Evolutionary conservation across 306 rosid species (phyloP).

Genomic region (Citrullus mucosospermus): DNA sequence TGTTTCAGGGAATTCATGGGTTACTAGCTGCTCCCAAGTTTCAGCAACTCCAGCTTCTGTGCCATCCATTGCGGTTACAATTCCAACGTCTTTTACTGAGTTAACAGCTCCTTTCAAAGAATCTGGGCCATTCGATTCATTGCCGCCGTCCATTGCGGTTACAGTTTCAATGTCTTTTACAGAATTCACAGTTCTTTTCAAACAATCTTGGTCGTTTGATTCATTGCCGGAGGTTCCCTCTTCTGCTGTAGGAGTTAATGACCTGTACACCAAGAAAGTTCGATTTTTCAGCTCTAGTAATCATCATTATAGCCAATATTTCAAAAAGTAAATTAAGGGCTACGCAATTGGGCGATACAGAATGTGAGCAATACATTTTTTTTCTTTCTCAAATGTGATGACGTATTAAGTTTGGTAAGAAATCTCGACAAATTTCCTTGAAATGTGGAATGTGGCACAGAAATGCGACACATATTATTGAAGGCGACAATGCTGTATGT

Average conservation of each 20-base stretch:
- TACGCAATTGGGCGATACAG: neutral
- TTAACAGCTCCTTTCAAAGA: neutral
- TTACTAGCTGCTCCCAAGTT: constrained; percentile 72
- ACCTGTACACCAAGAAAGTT: constrained; percentile 20
- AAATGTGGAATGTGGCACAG: neutral
- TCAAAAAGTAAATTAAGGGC: neutral
- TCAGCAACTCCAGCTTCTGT: constrained; percentile 34
- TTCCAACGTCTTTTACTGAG: neutral
- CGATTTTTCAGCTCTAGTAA: neutral
- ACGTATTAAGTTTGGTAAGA: neutral
- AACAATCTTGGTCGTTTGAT: constrained; percentile 22
- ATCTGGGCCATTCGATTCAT: constrained; percentile 22
- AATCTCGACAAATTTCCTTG: neutral
- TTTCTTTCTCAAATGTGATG: neutral
- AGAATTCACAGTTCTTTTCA: neutral
- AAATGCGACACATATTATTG: neutral
- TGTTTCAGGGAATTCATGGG: constrained; percentile 34
- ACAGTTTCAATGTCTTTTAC: neutral
- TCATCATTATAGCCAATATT: neutral
- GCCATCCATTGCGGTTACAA: constrained; percentile 18
- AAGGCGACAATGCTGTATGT: neutral
- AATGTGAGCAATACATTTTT: neutral
- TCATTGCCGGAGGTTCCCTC: constrained; percentile 22
- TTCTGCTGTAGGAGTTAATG: constrained; percentile 26
- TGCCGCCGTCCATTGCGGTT: constrained; percentile 16